Percentiles rank a stretch among this genome's conserved stretches.
Conservation (phyloP, 2,329 filamentous ascomycete species). For the Botrytis galanthina region DNA sequence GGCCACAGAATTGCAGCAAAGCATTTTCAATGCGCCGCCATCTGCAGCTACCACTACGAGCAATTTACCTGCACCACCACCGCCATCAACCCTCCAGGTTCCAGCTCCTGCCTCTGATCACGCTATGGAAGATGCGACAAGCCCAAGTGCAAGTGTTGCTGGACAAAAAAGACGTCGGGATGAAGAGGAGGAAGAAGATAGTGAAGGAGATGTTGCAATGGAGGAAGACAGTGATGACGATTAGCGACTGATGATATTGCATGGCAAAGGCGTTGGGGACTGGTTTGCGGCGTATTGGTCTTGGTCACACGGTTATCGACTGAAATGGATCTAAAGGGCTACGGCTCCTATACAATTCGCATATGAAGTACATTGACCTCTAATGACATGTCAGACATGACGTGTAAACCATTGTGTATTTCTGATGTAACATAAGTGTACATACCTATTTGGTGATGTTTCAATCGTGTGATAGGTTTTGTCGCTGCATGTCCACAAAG, state of each 20-base stretch:
- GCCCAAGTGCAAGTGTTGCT: constrained; percentile 50
- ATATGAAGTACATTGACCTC: constrained; percentile 9
- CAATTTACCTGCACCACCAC: constrained; percentile 42
- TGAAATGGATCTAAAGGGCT: constrained; percentile 5
- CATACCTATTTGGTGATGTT: not conserved
- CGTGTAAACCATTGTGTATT: constrained; percentile 19
- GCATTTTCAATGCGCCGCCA: constrained; percentile 72
- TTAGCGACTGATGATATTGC: constrained; percentile 23
- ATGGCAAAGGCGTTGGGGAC: constrained; percentile 32
- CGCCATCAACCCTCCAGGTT: constrained; percentile 47
- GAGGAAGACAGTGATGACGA: constrained; percentile 53
- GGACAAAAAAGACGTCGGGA: constrained; percentile 71
- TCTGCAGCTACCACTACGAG: constrained; percentile 44
- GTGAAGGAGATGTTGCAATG: constrained; percentile 61
- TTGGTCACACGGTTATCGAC: constrained; percentile 3
- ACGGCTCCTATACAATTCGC: constrained; percentile 10
- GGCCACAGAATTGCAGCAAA: constrained; percentile 73
- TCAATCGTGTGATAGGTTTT: not conserved
- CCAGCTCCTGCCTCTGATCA: constrained; percentile 47
- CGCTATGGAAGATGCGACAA: constrained; percentile 50
- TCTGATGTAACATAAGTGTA: not conserved
- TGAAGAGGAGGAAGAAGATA: constrained; percentile 62
- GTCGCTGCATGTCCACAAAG: not conserved
- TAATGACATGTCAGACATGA: constrained; percentile 15
- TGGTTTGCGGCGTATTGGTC: constrained; percentile 18